Percentiles rank a stretch among this genome's conserved stretches.
Conservation (phyloP, 75 land plant genomes). For the Sequoiadendron giganteum region DNA sequence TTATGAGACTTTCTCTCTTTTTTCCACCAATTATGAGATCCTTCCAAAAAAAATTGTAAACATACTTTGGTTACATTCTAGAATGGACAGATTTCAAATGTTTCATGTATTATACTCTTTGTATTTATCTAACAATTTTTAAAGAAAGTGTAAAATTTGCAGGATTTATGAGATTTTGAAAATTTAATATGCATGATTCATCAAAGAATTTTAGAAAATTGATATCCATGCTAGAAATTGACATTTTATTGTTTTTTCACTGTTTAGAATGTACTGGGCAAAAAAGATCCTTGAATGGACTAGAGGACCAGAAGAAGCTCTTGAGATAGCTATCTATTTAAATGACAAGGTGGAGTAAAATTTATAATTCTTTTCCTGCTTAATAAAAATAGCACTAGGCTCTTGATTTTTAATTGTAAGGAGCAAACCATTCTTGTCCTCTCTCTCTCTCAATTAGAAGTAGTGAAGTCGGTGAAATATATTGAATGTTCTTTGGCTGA, state of each 20-base stretch:
- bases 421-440: background rate
- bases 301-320: conserved; percentile 89
- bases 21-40: background rate
- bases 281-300: conserved; percentile 99
- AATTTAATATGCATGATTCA: background rate
- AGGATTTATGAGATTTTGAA: background rate
- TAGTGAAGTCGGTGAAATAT: background rate
- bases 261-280: conserved; percentile 98
- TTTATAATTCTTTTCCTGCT: background rate
- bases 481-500: background rate
- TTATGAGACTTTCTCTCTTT: background rate
- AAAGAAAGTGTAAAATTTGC: background rate
- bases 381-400: background rate
- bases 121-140: background rate
- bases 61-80: background rate
- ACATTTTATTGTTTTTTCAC: background rate
- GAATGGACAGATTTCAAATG: background rate
- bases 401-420: background rate
- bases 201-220: background rate
- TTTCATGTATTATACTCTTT: background rate
- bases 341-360: conserved; percentile 84
- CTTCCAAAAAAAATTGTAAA: background rate
- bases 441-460: background rate
- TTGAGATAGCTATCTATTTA: conserved; percentile 79
- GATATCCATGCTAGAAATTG: background rate